Conservation (phyloP, 2,329 filamentous ascomycete species). For the Claviceps capensis region DNA sequence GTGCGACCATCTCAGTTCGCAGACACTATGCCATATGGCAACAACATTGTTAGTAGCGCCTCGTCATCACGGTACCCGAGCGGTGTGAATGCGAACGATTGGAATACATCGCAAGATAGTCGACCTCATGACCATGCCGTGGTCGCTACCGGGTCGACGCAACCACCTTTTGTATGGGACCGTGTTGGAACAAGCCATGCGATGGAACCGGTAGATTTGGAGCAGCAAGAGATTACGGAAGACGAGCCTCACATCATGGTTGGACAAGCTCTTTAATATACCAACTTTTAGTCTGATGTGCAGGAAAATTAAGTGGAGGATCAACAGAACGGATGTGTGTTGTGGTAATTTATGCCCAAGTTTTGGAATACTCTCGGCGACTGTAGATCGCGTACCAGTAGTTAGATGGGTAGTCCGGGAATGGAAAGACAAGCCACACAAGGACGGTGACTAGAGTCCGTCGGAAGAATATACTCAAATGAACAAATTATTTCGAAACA, state of each 20-base stretch:
- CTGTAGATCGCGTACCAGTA: too few relatives aligned
- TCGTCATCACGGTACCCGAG: constrained; percentile 35
- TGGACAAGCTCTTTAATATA: constrained; percentile 1
- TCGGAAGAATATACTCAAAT: too few relatives aligned
- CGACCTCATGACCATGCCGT: not conserved
- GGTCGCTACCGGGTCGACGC: not conserved
- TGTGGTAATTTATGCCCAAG: too few relatives aligned
- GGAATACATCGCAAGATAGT: constrained; percentile 16
- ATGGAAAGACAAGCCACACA: too few relatives aligned
- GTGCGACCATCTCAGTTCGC: constrained; percentile 10
- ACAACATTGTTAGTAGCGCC: constrained; percentile 24
- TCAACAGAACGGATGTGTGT: not conserved
- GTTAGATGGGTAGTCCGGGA: too few relatives aligned
- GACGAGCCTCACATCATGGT: not conserved
- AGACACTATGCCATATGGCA: constrained; percentile 30
- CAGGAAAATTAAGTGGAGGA: not conserved
- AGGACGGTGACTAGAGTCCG: too few relatives aligned
- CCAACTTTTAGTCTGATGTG: not conserved
- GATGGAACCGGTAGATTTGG: not conserved
- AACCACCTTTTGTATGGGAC: constrained; percentile 1
- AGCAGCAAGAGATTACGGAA: not conserved
- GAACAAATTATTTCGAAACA: too few relatives aligned
- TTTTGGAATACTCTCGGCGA: too few relatives aligned
- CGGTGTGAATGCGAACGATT: constrained; percentile 31
- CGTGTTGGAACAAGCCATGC: not conserved